Base-by-base conservation (phyloP, 31 red algal genomes). In the Bonnemaisonia californica region DNA sequence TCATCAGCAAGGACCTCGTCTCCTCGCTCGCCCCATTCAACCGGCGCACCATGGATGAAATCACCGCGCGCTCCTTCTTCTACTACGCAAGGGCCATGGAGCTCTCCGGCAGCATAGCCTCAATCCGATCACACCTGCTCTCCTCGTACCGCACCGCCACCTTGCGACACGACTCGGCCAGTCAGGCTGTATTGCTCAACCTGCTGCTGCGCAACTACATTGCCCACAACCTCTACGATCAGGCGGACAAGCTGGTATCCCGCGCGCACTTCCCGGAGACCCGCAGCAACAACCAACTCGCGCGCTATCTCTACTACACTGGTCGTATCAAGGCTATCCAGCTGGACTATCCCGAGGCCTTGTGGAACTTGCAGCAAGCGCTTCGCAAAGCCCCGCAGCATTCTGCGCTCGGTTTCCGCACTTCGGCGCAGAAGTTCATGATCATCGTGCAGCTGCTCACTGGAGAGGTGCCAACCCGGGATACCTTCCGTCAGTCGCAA, bases 211-310 rank as follows among this genome's bases (percentile, higher is more conserved):
- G 97, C 19, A 89, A 92, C 56, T 96, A 96, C 63, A 84, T 96
- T 45, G 22, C 38, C 2, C 74, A 91, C 41, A 68, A 86, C 41
- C 71, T 92, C 3, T 94, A 96, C 76, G 97, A 91, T 34, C 97
- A 99, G 55, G 97, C 97, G 1, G 93, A 99, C 82, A 96, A 99
- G 72, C 74, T 99, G 39, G 33, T 94, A 22, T 91, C 85, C 21
- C 81, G 91, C 13, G 72, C 97, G 27, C 87, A 69, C 5, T 99
- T 99, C 61, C 93, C 97, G 8, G 97, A 95, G 54, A 96, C 93
- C 21, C 78, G 93, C 35, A 89, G 81, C 68, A 99, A 99, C 73
- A 99, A 96, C 70, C 97, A 99, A 73, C 77, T 99, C 36, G 93
- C 93, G 28, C 88, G 97, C 13, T 91, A 95, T 71, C 68, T 99